phyloP scores from a whole-genome alignment of 2,329 filamentous ascomycete species.

The Amauroascus verrucosus region DNA sequence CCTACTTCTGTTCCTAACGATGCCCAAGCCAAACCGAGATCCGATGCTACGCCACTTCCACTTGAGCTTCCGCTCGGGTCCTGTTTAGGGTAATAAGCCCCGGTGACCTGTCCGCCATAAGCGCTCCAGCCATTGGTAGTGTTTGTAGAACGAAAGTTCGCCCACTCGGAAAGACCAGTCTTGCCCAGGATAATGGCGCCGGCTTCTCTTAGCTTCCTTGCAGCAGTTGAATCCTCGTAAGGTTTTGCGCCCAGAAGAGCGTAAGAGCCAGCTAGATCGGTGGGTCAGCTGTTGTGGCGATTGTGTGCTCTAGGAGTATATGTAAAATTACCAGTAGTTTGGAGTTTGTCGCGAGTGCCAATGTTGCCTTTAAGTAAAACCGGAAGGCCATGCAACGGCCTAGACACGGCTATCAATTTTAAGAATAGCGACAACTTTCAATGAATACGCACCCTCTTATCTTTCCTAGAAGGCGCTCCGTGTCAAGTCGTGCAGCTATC shows the following conservation, averaged over 20 bases:
- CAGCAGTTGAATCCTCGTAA: constrained; percentile 49
- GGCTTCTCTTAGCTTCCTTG: constrained; percentile 48
- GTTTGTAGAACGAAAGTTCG: constrained; percentile 50
- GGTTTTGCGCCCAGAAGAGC: constrained; percentile 51
- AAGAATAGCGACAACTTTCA: not conserved
- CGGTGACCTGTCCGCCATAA: constrained; percentile 52
- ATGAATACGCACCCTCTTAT: constrained; percentile 25
- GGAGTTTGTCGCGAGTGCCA: constrained; percentile 52
- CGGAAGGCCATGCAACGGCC: constrained; percentile 59
- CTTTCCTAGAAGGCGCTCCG: constrained; percentile 44
- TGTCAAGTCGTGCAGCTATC: constrained; percentile 50
- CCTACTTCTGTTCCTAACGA: constrained; percentile 50
- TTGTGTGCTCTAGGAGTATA: constrained; percentile 45
- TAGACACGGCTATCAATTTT: constrained; percentile 23
- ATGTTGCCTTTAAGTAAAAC: constrained; percentile 63
- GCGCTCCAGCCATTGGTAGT: constrained; percentile 53
- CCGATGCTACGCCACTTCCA: constrained; percentile 51
- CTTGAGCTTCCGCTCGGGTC: constrained; percentile 53
- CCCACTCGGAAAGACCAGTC: constrained; percentile 55
- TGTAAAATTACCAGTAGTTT: constrained; percentile 44
- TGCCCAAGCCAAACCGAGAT: constrained; percentile 50
- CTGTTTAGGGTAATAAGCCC: constrained; percentile 51
- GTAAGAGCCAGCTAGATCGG: constrained; percentile 47
- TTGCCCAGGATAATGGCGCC: constrained; percentile 59
- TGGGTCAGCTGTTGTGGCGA: not conserved